Conservation (phyloP, 805 yeast genomes). For the Candida fluviatilis region DNA sequence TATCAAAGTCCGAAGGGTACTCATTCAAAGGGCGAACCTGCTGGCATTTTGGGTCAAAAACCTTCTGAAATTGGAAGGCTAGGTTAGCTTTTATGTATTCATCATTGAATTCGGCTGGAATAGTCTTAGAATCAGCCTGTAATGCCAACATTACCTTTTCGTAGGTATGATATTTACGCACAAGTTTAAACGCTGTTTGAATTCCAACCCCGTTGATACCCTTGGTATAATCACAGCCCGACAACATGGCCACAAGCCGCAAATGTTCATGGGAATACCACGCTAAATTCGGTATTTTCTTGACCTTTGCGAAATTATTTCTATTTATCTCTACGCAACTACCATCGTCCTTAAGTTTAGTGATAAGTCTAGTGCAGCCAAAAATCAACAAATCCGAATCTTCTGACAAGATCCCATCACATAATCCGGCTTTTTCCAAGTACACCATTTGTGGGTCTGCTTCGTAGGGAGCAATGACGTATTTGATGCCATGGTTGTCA, state of each 20-base stretch:
- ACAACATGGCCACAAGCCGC: conserved; percentile 72
- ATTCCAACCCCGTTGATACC: conserved; percentile 84
- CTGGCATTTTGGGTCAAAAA: conserved; percentile 60
- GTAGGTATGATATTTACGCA: conserved; percentile 46
- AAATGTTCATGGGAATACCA: conserved; percentile 53
- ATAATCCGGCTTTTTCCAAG: conserved; percentile 67
- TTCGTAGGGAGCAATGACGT: conserved; percentile 95
- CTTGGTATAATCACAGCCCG: conserved; percentile 96
- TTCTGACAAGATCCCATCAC: conserved; percentile 86
- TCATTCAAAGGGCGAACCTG: conserved; percentile 56
- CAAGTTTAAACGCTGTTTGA: conserved; percentile 63
- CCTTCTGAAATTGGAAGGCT: conserved; percentile 84
- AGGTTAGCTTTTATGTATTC: conserved; percentile 65
- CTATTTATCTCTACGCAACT: conserved; percentile 67
- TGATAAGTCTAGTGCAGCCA: conserved; percentile 73
- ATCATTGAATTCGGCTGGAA: conserved; percentile 55
- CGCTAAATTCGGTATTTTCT: conserved; percentile 46
- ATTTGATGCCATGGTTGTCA: conserved; percentile 52
- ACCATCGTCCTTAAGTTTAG: conserved; percentile 77
- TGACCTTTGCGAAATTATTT: conserved; percentile 48
- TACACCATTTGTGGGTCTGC: conserved; percentile 97
- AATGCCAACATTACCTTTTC: conserved; percentile 56
- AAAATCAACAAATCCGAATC: conserved; percentile 90
- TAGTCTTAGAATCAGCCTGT: conserved; percentile 54
- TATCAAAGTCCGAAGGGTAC: conserved; percentile 41